These are phyloP conservation scores for Prosopis cineraria DNA, from an alignment of 306 rosid genomes.

Conservation along the genomic window DNA sequence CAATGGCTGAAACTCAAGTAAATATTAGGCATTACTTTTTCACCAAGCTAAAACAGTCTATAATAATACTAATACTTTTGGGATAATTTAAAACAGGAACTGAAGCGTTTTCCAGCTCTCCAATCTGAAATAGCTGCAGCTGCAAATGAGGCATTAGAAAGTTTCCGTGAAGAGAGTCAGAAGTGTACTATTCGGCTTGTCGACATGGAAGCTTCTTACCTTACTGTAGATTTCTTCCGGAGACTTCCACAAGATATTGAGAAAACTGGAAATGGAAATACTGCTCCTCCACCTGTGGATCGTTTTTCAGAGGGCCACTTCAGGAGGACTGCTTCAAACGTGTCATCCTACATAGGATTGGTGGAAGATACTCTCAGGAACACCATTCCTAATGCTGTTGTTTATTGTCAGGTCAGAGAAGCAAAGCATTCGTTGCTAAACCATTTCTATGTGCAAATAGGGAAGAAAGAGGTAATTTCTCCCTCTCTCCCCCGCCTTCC, in stretches of 20 bases:
- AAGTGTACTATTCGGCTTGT: slow-evolving; percentile 83
- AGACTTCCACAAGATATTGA: slow-evolving; percentile 92
- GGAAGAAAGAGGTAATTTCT: slow-evolving; percentile 82
- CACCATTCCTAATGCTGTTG: slow-evolving; percentile 95
- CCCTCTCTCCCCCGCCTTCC: slow-evolving; percentile 14
- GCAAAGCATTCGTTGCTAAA: slow-evolving; percentile 83
- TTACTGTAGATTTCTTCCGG: slow-evolving; percentile 98
- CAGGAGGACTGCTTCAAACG: slow-evolving; percentile 86
- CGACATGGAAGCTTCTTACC: slow-evolving; percentile 94
- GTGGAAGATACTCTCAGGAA: slow-evolving; percentile 84
- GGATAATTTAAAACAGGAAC: slow-evolving; percentile 55
- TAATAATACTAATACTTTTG: slow-evolving; percentile 29
- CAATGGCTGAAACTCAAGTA: slow-evolving; percentile 92
- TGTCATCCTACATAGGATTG: slow-evolving; percentile 83
- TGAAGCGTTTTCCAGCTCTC: slow-evolving; percentile 81
- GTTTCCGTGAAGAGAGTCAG: slow-evolving; percentile 85
- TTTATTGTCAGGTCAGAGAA: slow-evolving; percentile 87
- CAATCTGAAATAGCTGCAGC: slow-evolving; percentile 91
- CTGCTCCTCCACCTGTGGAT: slow-evolving; percentile 48
- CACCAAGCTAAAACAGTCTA: neutral
- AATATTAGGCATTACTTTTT: slow-evolving; percentile 4
- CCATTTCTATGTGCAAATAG: slow-evolving; percentile 75
- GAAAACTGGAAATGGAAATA: slow-evolving; percentile 47
- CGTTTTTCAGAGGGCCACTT: slow-evolving; percentile 79
- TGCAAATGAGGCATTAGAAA: slow-evolving; percentile 77